These are phyloP conservation scores for Cercophora sp. DNA, from an alignment of 495 filamentous ascomycete species.

Conservation along the genomic window DNA sequence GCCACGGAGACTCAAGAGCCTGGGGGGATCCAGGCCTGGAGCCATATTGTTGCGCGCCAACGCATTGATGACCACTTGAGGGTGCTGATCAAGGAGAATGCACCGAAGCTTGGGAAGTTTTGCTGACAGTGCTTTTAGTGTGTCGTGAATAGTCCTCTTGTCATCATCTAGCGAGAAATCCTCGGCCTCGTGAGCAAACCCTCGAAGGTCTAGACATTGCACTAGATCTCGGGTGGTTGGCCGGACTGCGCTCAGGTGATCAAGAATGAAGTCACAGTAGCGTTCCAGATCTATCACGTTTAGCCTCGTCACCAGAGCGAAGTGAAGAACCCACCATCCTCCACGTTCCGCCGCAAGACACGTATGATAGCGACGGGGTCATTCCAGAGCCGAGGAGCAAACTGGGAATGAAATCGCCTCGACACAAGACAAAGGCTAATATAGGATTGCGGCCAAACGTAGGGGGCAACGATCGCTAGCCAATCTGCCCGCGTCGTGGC, in stretches of 20 bases:
- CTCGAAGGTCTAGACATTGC: slow-evolving; percentile 35
- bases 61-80: slow-evolving; percentile 29
- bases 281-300: slow-evolving; percentile 33
- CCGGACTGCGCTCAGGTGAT: slow-evolving; percentile 23
- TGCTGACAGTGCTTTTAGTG: slow-evolving; percentile 23
- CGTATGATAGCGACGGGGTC: slow-evolving; percentile 33
- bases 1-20: slow-evolving; percentile 34
- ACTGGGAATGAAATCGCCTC: slow-evolving; percentile 37
- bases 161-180: slow-evolving; percentile 27
- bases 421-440: slow-evolving; percentile 40
- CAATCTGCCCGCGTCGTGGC: slow-evolving; percentile 39
- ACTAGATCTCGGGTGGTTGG: slow-evolving; percentile 28
- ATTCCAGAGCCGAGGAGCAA: slow-evolving; percentile 45
- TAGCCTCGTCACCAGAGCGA: not conserved
- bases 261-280: slow-evolving; percentile 35
- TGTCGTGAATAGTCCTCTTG: slow-evolving; percentile 28
- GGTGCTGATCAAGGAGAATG: slow-evolving; percentile 36
- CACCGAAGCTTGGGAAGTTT: slow-evolving; percentile 36
- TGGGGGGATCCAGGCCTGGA: slow-evolving; percentile 3
- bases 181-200: slow-evolving; percentile 30
- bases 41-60: slow-evolving; percentile 11
- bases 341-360: slow-evolving; percentile 24
- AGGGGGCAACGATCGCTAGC: slow-evolving; percentile 39
- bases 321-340: slow-evolving; percentile 29
- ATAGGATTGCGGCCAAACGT: slow-evolving; percentile 31